These are phyloP conservation scores for Mycena albidolilacea DNA, from an alignment of 768 basidiomycete species.

Conservation along the genomic window DNA sequence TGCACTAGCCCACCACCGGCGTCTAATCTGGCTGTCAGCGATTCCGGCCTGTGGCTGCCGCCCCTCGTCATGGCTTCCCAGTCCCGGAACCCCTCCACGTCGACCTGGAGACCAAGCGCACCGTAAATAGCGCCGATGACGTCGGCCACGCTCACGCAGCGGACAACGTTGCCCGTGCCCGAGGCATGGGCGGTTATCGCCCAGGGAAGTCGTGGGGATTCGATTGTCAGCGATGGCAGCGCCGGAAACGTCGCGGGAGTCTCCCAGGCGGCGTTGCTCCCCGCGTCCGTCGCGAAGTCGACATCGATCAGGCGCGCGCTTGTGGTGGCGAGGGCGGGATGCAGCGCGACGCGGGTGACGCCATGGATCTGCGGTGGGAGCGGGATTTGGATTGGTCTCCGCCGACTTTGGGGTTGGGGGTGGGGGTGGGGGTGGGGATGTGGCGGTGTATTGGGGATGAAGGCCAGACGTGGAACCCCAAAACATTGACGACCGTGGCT, in stretches of 20 bases:
- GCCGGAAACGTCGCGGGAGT: slow-evolving; percentile 30
- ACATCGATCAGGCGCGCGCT: background rate
- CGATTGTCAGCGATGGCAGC: slow-evolving; percentile 39
- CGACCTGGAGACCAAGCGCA: slow-evolving; percentile 23
- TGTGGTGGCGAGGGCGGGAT: slow-evolving; percentile 1
- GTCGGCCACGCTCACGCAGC: slow-evolving; percentile 31
- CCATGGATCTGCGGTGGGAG: slow-evolving; percentile 31
- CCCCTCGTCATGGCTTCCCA: slow-evolving; percentile 14
- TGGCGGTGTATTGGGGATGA: slow-evolving; percentile 14
- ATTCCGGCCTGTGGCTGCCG: slow-evolving; percentile 1
- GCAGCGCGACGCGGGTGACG: slow-evolving; percentile 9
- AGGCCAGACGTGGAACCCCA: slow-evolving; percentile 17
- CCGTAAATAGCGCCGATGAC: slow-evolving; percentile 28
- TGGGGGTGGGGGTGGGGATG: background rate
- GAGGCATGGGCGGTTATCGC: slow-evolving; percentile 39
- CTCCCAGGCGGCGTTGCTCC: slow-evolving; percentile 16
- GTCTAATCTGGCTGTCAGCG: too few relatives aligned
- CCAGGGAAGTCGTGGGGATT: slow-evolving; percentile 31
- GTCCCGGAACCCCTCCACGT: slow-evolving; percentile 13
- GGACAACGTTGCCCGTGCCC: slow-evolving; percentile 26
- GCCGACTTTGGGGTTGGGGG: background rate
- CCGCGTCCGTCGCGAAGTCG: slow-evolving; percentile 7
- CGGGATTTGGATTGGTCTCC: slow-evolving; percentile 4
- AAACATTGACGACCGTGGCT: background rate
- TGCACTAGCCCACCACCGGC: background rate